These are phyloP conservation scores for Penicillium vulpinum DNA, from an alignment of 2,329 filamentous ascomycete genomes.

Conservation along the genomic window DNA sequence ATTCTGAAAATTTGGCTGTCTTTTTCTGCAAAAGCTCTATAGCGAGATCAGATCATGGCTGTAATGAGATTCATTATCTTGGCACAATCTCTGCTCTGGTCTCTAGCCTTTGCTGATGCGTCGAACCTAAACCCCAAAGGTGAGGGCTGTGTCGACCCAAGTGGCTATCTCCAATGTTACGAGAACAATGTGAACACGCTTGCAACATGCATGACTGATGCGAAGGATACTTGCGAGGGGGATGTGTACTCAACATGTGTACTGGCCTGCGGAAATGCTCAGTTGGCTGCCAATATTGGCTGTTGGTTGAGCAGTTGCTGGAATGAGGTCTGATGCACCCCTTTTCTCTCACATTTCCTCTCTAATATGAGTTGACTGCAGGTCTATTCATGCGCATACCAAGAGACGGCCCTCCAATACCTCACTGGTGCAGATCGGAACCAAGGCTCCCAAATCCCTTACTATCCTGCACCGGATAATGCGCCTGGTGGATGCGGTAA, in stretches of 20 bases:
- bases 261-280: background rate
- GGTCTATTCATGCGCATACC: slow-evolving; percentile 3
- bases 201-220: background rate
- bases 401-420: slow-evolving; percentile 2
- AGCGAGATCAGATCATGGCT: background rate
- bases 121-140: slow-evolving; percentile 12
- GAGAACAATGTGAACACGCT: slow-evolving; percentile 6
- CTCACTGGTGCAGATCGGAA: background rate
- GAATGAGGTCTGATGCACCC: background rate
- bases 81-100: slow-evolving; percentile 1
- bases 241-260: background rate
- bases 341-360: background rate
- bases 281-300: slow-evolving; percentile 6
- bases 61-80: background rate
- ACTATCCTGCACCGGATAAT: slow-evolving; percentile 6
- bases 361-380: background rate
- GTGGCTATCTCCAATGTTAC: slow-evolving; percentile 15
- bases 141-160: slow-evolving; percentile 13
- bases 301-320: slow-evolving; percentile 5
- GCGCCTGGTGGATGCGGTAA: slow-evolving; percentile 7
- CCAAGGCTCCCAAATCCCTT: slow-evolving; percentile 1
- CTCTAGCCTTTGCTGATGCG: slow-evolving; percentile 6
- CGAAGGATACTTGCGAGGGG: background rate
- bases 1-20: too few species aligned
- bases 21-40: background rate